These are phyloP conservation scores for Colletotrichum agaves DNA, from an alignment of 2,329 filamentous ascomycete genomes.

Conservation along the genomic window DNA sequence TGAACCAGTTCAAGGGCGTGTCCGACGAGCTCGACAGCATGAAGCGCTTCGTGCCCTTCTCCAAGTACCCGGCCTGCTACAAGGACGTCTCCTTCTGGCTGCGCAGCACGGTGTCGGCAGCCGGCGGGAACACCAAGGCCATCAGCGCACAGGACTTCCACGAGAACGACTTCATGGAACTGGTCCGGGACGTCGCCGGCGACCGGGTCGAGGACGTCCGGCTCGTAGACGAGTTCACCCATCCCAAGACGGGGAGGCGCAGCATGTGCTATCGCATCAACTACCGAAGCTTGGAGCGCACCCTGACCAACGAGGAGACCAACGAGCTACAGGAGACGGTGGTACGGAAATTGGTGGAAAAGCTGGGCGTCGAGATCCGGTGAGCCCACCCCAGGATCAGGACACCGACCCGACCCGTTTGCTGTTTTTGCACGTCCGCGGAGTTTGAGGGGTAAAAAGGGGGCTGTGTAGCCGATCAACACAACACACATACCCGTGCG, in stretches of 20 bases:
- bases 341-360: conserved; percentile 70
- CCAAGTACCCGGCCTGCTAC: conserved; percentile 87
- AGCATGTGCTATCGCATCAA: conserved; percentile 94
- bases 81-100: conserved; percentile 98
- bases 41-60: conserved; percentile 84
- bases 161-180: conserved; percentile 97
- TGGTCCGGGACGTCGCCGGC: conserved; percentile 84
- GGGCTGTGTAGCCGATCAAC: conserved; percentile 30
- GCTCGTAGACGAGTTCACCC: conserved; percentile 86
- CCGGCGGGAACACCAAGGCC: conserved; percentile 55
- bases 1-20: conserved; percentile 81
- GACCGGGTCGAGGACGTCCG: conserved; percentile 89
- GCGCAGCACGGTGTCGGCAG: conserved; percentile 54
- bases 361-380: conserved; percentile 82
- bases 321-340: conserved; percentile 81
- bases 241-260: conserved; percentile 84
- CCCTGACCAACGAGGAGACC: conserved; percentile 84
- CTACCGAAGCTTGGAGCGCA: conserved; percentile 92
- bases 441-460: conserved; percentile 29
- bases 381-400: conserved; percentile 3
- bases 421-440: no score
- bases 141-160: conserved; percentile 70
- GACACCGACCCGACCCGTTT: no score
- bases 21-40: conserved; percentile 61
- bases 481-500: neutral